Base-by-base conservation (phyloP, 164 flowering plant genomes). In the Pachysandra terminalis region DNA sequence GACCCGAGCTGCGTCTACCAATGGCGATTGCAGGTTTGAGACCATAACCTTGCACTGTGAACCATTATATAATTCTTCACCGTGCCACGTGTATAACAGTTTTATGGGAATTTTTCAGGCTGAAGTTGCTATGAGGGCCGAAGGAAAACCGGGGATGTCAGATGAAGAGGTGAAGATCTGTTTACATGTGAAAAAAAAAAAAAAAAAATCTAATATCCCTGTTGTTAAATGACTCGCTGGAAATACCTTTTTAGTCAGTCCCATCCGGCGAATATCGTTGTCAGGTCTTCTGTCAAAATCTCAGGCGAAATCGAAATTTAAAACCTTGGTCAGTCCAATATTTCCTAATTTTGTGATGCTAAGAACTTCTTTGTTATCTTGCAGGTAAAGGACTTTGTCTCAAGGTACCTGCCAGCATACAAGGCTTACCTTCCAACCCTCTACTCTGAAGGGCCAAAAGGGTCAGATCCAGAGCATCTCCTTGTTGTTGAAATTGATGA, bases 401-500 rank as follows among this genome's bases (percentile, higher is more conserved):
- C 99, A 10, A 84, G 99, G 0, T 95, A 92, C 73, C 68, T 96
- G 64, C 99, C 99, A 21, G 99, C 97, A 40, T 96, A 96, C 86
- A 83, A 85, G 8, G 98, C 98, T 32, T 96, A 93, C 68, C 96
- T 96, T 61, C 96, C 98, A 13, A 84, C 90, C 0, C 95, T 96
- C 0, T 96, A 96, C 71, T 68, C 96, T 0, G 98, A 93, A 80
- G 99, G 98, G 69, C 97, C 98, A 26, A 82, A 37, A 22, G 90
- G 99, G 9, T 89, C 96, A 48, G 81, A 86, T 68, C 91, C 88
- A 14, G 75, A 87, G 19, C 79, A 59, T 35, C 71, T 79, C 9
- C 81, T 86, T 16, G 63, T 83, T 2, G 67, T 85, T 8, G 89
- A 87, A 59, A 86, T 84, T 32, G 88, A 84, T 74, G 84, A 86